Evolutionary conservation across 2,329 filamentous ascomycete genomes (phyloP), one percentile per base, ranked within the genome.

Genomic region (Fusarium subtropicale): DNA sequence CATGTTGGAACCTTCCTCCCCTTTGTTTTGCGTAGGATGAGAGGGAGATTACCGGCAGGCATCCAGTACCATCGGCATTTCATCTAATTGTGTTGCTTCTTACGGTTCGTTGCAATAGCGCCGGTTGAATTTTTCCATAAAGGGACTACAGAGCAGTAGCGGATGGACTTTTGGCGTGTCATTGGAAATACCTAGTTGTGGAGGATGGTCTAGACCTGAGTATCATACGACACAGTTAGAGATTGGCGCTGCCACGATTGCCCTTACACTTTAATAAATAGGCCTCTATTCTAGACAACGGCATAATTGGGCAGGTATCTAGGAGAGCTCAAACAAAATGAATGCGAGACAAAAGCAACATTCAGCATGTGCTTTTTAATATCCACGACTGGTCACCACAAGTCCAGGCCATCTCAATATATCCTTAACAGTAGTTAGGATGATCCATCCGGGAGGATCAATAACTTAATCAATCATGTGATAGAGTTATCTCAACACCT

Each of bases 41-140:
- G 13, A 30, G 24, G 47, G 18, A 51, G 24, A 51, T 51, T 38
- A 51, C 13, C 10, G 11, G 28, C 33, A 51, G 16, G 24, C 22
- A n/a, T 51, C 10, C 16, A 33, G 31, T 20, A 38, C 11, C 13
- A 51, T 38, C 18, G 13, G 18, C 18, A 26, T 24, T 26, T 6
- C 7, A 26, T 38, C 26, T 8, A 9, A 11, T 18, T 16, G 33
- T n/a, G 16, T 10, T 34, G 24, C 20, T 16, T 42, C 7, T 6
- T 24, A 1, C 3, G 9, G 5, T 2, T 42, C 13, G 13, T 8
- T 15, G 20, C 6, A 13, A 15, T 16, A 24, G 8, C 1, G 2
- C 16, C 39, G 34, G 18, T 20, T 9, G 5, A 13, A 24, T 34
- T 10, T 16, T 36, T 2, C 46, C 33, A 9, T 26, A 51, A 51